Percentiles rank a stretch among this genome's conserved stretches.
These are phyloP conservation scores for Microthlaspi erraticum DNA, from an alignment of 345 rosid genomes.

Conservation along the genomic window DNA sequence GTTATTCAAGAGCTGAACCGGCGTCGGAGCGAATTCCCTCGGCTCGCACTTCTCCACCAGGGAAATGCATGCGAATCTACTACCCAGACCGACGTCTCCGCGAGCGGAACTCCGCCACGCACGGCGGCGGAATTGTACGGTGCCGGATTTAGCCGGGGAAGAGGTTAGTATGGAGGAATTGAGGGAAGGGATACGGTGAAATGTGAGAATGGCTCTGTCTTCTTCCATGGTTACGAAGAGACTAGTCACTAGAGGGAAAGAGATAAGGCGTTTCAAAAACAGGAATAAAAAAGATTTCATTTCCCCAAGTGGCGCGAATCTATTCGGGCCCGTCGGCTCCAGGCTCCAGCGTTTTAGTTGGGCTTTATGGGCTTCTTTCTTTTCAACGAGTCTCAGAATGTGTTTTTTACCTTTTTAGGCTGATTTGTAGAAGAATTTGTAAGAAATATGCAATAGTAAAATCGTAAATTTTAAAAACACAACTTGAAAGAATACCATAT, in stretches of 20 bases:
- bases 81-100: conserved; percentile 37
- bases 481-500: no score
- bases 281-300: not conserved
- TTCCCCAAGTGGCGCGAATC: conserved; percentile 36
- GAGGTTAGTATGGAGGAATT: conserved; percentile 32
- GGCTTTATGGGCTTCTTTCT: conserved; percentile 29
- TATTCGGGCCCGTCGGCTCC: conserved; percentile 1
- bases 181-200: conserved; percentile 54
- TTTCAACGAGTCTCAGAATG: not conserved
- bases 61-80: conserved; percentile 67
- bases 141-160: not conserved
- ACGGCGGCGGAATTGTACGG: conserved; percentile 23
- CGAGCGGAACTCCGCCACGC: not conserved
- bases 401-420: no score
- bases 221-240: conserved; percentile 49
- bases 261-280: conserved; percentile 47
- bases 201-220: conserved; percentile 48
- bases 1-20: conserved; percentile 68
- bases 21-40: conserved; percentile 60
- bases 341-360: not conserved
- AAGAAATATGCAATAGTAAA: no score
- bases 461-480: no score
- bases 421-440: no score
- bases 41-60: conserved; percentile 60
- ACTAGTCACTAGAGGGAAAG: conserved; percentile 24